These are phyloP conservation scores for Ramularia endophylla DNA, from an alignment of 2,329 filamentous ascomycete genomes.

Conservation along the genomic window DNA sequence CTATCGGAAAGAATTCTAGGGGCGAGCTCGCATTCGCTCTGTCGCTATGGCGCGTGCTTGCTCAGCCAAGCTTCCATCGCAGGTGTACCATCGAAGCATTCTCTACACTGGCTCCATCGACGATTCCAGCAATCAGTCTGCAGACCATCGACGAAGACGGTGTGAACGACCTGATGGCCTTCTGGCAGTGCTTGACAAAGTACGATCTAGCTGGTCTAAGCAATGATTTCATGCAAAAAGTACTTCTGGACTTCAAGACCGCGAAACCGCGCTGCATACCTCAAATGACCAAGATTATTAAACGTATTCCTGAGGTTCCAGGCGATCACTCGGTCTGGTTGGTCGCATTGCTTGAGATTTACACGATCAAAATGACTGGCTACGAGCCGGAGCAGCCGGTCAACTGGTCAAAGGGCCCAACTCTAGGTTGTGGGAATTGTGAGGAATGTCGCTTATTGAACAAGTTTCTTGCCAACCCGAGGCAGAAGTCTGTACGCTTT, in stretches of 20 bases:
- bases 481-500: not conserved
- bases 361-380: too few relatives aligned
- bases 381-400: too few relatives aligned
- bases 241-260: not conserved
- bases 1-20: slow-evolving; percentile 1
- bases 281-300: too few relatives aligned
- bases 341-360: too few relatives aligned
- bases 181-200: not conserved
- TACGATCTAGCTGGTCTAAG: too few relatives aligned
- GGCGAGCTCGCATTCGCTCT: not conserved
- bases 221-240: not conserved
- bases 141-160: not conserved
- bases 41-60: not conserved
- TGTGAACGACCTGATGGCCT: not conserved
- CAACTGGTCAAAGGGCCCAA: too few relatives aligned
- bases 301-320: too few relatives aligned
- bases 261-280: too few relatives aligned
- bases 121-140: not conserved
- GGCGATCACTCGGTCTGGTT: too few relatives aligned
- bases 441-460: not conserved
- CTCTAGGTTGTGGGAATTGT: too few relatives aligned
- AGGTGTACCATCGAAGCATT: not conserved
- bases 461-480: not conserved
- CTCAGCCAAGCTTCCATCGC: not conserved
- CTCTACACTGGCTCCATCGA: not conserved